Conservation (phyloP, 75 land plant genomes). For the Cryptomeria japonica region DNA sequence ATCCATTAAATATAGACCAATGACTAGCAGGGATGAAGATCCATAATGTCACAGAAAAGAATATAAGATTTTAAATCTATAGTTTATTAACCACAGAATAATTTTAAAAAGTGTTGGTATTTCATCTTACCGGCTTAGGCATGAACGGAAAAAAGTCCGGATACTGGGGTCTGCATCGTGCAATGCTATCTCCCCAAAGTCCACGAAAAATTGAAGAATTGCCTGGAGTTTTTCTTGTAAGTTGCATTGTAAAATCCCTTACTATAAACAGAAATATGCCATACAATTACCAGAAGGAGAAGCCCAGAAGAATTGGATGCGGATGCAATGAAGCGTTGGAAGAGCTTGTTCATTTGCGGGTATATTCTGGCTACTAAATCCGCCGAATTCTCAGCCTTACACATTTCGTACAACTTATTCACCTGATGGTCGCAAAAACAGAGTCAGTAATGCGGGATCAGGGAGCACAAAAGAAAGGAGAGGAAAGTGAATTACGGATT, state of each 20-base stretch:
- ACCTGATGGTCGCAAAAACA: slow-evolving; percentile 46
- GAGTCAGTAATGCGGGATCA: background rate
- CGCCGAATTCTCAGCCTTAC: slow-evolving; percentile 68
- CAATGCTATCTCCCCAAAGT: slow-evolving; percentile 84
- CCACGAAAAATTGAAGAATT: slow-evolving; percentile 93
- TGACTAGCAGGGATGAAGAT: background rate
- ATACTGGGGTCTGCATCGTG: slow-evolving; percentile 97
- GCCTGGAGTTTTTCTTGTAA: slow-evolving; percentile 38
- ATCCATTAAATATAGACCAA: background rate
- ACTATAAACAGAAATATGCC: background rate
- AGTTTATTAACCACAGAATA: background rate
- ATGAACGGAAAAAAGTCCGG: slow-evolving; percentile 77
- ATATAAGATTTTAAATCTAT: background rate
- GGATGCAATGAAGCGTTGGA: slow-evolving; percentile 71
- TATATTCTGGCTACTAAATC: slow-evolving; percentile 84
- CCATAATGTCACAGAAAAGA: background rate
- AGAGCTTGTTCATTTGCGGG: slow-evolving; percentile 77
- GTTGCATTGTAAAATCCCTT: background rate
- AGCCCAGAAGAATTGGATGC: slow-evolving; percentile 66
- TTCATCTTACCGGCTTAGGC: slow-evolving; percentile 75
- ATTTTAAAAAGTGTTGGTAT: background rate
- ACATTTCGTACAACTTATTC: slow-evolving; percentile 62
- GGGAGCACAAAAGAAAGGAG: background rate
- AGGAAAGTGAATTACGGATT: slow-evolving; percentile 26
- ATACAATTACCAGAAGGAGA: slow-evolving; percentile 61